Evolutionary conservation across 331 rosid species (phyloP).

Genomic region (Malus hybrid): DNA sequence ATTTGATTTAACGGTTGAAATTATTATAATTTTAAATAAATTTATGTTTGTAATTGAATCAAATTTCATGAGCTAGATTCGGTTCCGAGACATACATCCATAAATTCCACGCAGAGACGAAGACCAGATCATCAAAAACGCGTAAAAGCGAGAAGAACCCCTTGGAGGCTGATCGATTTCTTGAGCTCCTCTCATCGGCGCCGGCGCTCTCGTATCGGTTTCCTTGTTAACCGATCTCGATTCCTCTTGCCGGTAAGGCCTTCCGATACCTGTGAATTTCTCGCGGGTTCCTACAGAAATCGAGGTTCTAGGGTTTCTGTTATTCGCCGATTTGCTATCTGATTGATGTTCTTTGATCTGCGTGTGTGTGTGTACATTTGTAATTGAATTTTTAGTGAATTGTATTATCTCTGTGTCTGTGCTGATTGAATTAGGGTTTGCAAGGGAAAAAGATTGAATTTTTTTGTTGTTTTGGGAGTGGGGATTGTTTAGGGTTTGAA

Average conservation of each 20-base stretch:
- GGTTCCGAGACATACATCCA: background rate
- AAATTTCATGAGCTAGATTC: no score
- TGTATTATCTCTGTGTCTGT: background rate
- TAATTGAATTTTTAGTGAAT: background rate
- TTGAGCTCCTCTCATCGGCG: background rate
- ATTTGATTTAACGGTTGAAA: no score
- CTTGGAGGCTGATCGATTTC: background rate
- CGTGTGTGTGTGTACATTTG: background rate
- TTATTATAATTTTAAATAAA: no score
- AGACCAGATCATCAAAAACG: background rate
- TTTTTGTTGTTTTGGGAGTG: constrained; percentile 12
- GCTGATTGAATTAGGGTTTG: constrained; percentile 2
- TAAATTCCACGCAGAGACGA: background rate
- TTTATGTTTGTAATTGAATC: no score
- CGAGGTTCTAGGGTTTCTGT: constrained; percentile 43
- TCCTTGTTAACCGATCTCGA: constrained; percentile 8
- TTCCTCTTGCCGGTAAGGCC: constrained; percentile 59
- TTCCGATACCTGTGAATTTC: constrained; percentile 45
- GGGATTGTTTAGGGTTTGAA: background rate
- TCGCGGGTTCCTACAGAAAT: constrained; percentile 19
- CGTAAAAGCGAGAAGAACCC: background rate
- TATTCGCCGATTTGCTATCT: background rate
- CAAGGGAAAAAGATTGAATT: constrained; percentile 6
- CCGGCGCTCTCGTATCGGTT: background rate
- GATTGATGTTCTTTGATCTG: background rate